Evolutionary conservation across 257 asterid genomes (phyloP).

Genomic region (Rauvolfia tetraphylla): DNA sequence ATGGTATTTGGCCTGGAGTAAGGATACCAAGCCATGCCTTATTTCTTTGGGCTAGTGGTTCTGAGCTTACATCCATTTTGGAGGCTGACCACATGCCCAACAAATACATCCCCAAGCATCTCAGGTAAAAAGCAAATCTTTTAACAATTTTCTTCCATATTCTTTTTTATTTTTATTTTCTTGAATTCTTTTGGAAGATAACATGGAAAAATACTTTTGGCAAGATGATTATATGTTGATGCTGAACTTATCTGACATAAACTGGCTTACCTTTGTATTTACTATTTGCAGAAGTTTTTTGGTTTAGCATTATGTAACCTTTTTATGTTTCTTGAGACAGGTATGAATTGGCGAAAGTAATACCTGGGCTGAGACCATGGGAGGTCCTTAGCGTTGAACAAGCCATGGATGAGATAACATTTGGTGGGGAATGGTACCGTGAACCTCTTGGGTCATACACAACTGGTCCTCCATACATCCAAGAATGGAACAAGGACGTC

Average conservation of each 20-base stretch:
- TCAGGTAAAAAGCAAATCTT: slow-evolving; percentile 48
- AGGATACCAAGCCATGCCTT: slow-evolving; percentile 89
- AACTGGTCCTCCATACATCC: slow-evolving; percentile 89
- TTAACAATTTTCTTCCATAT: not conserved
- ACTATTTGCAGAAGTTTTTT: no score
- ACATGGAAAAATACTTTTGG: not conserved
- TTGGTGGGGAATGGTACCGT: slow-evolving; percentile 80
- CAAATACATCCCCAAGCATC: slow-evolving; percentile 77
- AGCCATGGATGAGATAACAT: slow-evolving; percentile 91
- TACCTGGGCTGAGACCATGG: slow-evolving; percentile 97
- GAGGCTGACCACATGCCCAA: slow-evolving; percentile 98
- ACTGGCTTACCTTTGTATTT: no score
- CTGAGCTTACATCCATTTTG: slow-evolving; percentile 78
- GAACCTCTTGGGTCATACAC: slow-evolving; percentile 80
- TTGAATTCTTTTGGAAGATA: not conserved
- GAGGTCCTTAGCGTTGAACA: slow-evolving; percentile 93
- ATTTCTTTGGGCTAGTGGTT: slow-evolving; percentile 97
- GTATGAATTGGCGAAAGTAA: slow-evolving; percentile 50
- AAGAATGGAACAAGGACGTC: slow-evolving; percentile 53
- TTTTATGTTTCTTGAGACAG: slow-evolving; percentile 33
- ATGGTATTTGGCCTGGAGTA: slow-evolving; percentile 91
- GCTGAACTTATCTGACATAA: no score
- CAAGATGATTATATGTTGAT: no score
- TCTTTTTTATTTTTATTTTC: not conserved
- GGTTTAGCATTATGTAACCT: not conserved